Evolutionary conservation across 169 alveolate genomes (phyloP), one percentile per base, ranked within the genome.

Genomic region (Eimeria praecox): DNA sequence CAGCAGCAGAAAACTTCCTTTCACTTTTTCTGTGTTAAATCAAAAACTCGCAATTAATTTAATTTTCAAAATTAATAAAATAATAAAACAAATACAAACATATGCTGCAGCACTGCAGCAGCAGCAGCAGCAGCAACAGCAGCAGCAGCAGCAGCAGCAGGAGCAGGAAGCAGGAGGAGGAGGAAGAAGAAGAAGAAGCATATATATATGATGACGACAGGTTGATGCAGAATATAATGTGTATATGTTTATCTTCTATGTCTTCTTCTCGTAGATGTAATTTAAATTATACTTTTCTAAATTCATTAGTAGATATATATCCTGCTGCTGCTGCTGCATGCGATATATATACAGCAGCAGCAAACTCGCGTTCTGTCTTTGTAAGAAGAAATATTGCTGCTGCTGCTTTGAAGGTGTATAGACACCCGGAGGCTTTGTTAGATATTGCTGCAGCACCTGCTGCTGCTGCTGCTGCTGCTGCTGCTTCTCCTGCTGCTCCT

Each of bases 1-100:
- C 66, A 16, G 89, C 89, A 78, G 89, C 89, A 30, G 89, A 52
- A 35, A 42, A 27, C 46, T 78, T 38, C 89, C 89, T 8, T 18
- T 20, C 16, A 30, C 35, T 10, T n/a, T 27, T 18, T 62, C 89
- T 8, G 46, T 40, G 8, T 66, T 30, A 42, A 78, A 78, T 38
- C 89, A 78, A 30, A 44, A n/a, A 24, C 66, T 73, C 20, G 83
- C 49, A 73, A n/a, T n/a, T 3, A n/a, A 38, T 18, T 6, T 78
- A 12, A n/a, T 78, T 16, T 38, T 78, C 9, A 22, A 30, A 59
- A 27, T 78, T 52, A 20, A 40, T 59, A 44, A 38, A n/a, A 10
- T 78, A 10, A 42, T 42, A 38, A 10, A 20, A 12, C 89, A 78
- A 27, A 59, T 73, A 2, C 49, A 73, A 12, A 3, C 30, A 1